Conservation (phyloP, 257 asterid species). For the Datura wrightii region DNA sequence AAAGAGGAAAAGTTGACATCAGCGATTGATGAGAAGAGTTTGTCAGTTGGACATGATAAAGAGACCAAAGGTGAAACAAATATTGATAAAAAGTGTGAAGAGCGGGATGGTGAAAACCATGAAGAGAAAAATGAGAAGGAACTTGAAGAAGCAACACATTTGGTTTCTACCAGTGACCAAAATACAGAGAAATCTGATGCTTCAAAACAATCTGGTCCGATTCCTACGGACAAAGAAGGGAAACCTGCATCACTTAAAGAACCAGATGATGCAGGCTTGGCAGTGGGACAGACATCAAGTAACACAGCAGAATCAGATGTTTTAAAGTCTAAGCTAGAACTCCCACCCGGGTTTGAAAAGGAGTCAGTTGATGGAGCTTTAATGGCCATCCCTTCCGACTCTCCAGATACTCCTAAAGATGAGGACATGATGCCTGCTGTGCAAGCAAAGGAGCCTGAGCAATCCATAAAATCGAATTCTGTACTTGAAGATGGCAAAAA, state of each 20-base stretch:
- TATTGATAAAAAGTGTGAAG: conserved; percentile 42
- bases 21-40: conserved; percentile 34
- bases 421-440: conserved; percentile 50
- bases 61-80: conserved; percentile 48
- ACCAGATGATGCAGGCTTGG: conserved; percentile 47
- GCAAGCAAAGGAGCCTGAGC: conserved; percentile 56
- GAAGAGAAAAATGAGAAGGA: conserved; percentile 30
- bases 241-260: conserved; percentile 43
- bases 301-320: conserved; percentile 49
- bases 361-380: conserved; percentile 58
- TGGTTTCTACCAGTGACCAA: conserved; percentile 45
- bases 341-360: conserved; percentile 55
- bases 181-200: conserved; percentile 47
- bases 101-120: conserved; percentile 36
- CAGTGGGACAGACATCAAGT: conserved; percentile 47
- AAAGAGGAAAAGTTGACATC: conserved; percentile 50
- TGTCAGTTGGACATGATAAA: conserved; percentile 34
- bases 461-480: conserved; percentile 46
- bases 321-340: conserved; percentile 55
- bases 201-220: conserved; percentile 48
- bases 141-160: conserved; percentile 48
- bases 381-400: conserved; percentile 45
- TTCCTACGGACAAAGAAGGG: conserved; percentile 42
- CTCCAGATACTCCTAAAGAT: conserved; percentile 57
- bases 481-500: conserved; percentile 45